Evolutionary conservation across 306 rosid genomes (phyloP), one percentile per base, ranked within the genome.

Genomic region (Vachellia collinsii): DNA sequence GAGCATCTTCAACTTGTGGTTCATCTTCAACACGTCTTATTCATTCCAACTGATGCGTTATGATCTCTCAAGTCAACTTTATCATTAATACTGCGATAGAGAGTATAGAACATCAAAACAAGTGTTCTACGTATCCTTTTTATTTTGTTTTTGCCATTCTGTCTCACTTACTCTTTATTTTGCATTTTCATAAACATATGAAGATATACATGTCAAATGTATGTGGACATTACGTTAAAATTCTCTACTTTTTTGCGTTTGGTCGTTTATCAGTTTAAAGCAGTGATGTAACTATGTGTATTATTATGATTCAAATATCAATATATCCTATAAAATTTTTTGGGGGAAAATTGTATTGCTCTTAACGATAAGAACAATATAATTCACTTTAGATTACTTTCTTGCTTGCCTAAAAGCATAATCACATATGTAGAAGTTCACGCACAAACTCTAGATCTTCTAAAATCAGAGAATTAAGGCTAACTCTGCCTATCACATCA

Each of bases 1-100:
- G 46, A 17, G 46, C 25, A 34, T 50, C 11, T 23, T 23, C 61
- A 51, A 51, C 47, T 9, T 50, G 77, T 72, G 77, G 77, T 72
- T 43, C 66, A 36, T 10, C 44, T 51, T 53, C n/a, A n/a, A n/a
- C n/a, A n/a, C n/a, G n/a, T n/a, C n/a, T n/a, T n/a, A n/a, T n/a
- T n/a, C n/a, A n/a, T n/a, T n/a, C n/a, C n/a, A n/a, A n/a, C n/a
- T n/a, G 77, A 73, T 37, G 51, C 65, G 17, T 72, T 38, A 8
- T n/a, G 48, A 51, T 51, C 64, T 29, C 34, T 4, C 46, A 1
- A 1, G 46, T 72, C 63, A 72, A 46, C 59, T 70, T 73, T 12
- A 10, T 73, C 9, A 53, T 73, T 53, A 53, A 73, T 73, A 20
- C 1, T 2, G n/a, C 29, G 50, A 51, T 36, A 72, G 9, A 29